Evolutionary conservation across 306 rosid genomes (phyloP), one percentile per base, ranked within the genome.

Genomic region (Cucumis hystrix): DNA sequence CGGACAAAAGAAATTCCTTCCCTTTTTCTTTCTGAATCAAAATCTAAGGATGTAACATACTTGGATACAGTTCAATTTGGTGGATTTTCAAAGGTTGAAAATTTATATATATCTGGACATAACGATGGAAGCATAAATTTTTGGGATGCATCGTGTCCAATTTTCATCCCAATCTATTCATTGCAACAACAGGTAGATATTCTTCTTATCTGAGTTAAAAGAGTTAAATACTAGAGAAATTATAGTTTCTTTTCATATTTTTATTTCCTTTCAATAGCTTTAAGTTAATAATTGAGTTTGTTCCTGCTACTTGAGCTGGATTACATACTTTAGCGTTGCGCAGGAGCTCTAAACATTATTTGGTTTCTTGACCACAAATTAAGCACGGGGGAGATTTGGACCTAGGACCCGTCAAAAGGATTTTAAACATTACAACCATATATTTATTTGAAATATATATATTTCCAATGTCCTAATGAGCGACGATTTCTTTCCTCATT

Each of bases 51-150:
- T 40, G 91, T 86, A 80, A 51, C 82, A 74, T 79, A 54, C 82
- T 60, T 81, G 51, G 81, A 78, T 81, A 74, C 90, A 28, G 69
- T 84, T 56, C 85, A 81, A 65, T 91, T 94, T 76, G 73, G 81
- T 61, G 96, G 97, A 87, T 94, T 94, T 86, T 88, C 87, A 13
- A 90, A 67, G 78, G 80, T 85, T 11, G 87, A 80, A 80, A 90
- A 86, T 83, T 41, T 94, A 83, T 91, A 91, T 85, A 90, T 94
- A 82, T 87, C 93, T 62, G 98, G 98, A 83, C 98, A 94, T 77
- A 78, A 81, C 60, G 85, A 89, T 71, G 98, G 98, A 78, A 86
- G 91, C 52, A 74, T 90, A 60, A 90, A 83, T 23, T 88, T 94
- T 81, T 94, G 98, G 96, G 98, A 94, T 83, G 89, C 91, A 6